A percentile compares a stretch with the other conserved stretches of the same genome.
phyloP scores from a whole-genome alignment of 495 filamentous ascomycete genomes.

The Hypoxylon rickii region DNA sequence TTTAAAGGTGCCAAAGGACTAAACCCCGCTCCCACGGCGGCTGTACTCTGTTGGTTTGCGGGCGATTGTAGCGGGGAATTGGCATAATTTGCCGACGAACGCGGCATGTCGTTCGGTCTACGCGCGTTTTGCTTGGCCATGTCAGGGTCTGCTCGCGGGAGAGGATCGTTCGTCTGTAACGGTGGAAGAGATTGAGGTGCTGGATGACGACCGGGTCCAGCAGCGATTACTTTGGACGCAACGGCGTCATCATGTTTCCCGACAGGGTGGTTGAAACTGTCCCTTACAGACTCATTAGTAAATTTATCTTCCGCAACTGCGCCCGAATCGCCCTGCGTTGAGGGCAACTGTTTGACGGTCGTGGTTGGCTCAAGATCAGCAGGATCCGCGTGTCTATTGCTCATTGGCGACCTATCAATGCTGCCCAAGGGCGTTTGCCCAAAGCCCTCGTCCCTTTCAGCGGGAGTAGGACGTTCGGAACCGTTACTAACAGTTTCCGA shows the following conservation, averaged over 20 bases:
- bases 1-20: slow-evolving; percentile 57
- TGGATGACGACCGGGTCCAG: slow-evolving; percentile 21
- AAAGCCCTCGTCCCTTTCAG: slow-evolving; percentile 15
- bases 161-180: slow-evolving; percentile 21
- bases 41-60: slow-evolving; percentile 23
- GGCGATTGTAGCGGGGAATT: slow-evolving; percentile 10
- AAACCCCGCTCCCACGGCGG: slow-evolving; percentile 33
- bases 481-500: slow-evolving; percentile 55
- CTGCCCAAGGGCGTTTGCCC: slow-evolving; percentile 10
- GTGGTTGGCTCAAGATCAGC: slow-evolving; percentile 34
- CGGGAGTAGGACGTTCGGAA: slow-evolving; percentile 30
- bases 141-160: not conserved
- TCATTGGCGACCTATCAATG: slow-evolving; percentile 28
- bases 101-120: slow-evolving; percentile 12
- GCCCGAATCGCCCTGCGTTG: slow-evolving; percentile 3
- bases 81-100: not conserved
- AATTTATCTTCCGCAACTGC: slow-evolving; percentile 3
- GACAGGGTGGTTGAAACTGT: slow-evolving; percentile 13
- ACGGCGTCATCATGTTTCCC: slow-evolving; percentile 26
- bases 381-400: slow-evolving; percentile 25
- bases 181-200: slow-evolving; percentile 29
- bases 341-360: slow-evolving; percentile 12
- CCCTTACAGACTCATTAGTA: not conserved
- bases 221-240: slow-evolving; percentile 23
- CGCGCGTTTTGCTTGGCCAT: not conserved